Conservation (phyloP, 768 basidiomycete species). For the Auricularia sp. region DNA sequence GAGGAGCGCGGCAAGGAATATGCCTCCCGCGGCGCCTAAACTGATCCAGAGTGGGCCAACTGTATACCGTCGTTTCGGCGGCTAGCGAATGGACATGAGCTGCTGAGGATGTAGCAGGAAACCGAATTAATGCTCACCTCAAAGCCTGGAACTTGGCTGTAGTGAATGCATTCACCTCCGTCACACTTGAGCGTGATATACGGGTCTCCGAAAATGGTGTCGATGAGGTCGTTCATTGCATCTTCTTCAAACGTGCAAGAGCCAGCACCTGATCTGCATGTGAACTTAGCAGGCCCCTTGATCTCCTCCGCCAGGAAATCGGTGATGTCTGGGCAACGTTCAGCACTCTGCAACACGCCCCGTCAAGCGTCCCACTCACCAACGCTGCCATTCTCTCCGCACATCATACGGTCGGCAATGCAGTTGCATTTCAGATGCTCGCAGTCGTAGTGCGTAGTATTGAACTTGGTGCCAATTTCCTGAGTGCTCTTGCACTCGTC, state of each 20-base stretch:
- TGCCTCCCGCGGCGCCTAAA: slow-evolving; percentile 61
- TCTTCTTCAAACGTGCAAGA: slow-evolving; percentile 91
- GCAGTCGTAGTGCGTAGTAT: slow-evolving; percentile 71
- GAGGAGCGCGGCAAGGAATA: slow-evolving; percentile 60
- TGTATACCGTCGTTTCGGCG: slow-evolving; percentile 74
- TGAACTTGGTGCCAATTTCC: slow-evolving; percentile 35
- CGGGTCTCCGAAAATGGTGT: slow-evolving; percentile 84
- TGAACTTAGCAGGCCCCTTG: slow-evolving; percentile 81
- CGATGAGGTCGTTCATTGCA: slow-evolving; percentile 92
- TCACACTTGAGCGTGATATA: slow-evolving; percentile 82
- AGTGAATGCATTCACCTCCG: slow-evolving; percentile 90
- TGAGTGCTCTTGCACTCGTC: slow-evolving; percentile 49
- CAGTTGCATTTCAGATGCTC: slow-evolving; percentile 82
- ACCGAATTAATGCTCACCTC: too few relatives aligned
- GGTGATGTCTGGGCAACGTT: slow-evolving; percentile 57
- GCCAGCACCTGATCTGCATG: slow-evolving; percentile 47
- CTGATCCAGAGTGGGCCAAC: slow-evolving; percentile 69
- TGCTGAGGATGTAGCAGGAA: too few relatives aligned
- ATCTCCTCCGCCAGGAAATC: slow-evolving; percentile 89
- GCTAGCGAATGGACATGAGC: slow-evolving; percentile 24
- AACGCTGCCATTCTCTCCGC: slow-evolving; percentile 89
- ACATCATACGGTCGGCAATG: slow-evolving; percentile 88
- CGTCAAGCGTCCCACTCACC: slow-evolving; percentile 38
- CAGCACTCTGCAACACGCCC: too few relatives aligned
- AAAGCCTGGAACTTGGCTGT: slow-evolving; percentile 72